Evolutionary conservation across 1,284 basidiomycete genomes (phyloP).

Genomic region (Pseudozyma sp.): DNA sequence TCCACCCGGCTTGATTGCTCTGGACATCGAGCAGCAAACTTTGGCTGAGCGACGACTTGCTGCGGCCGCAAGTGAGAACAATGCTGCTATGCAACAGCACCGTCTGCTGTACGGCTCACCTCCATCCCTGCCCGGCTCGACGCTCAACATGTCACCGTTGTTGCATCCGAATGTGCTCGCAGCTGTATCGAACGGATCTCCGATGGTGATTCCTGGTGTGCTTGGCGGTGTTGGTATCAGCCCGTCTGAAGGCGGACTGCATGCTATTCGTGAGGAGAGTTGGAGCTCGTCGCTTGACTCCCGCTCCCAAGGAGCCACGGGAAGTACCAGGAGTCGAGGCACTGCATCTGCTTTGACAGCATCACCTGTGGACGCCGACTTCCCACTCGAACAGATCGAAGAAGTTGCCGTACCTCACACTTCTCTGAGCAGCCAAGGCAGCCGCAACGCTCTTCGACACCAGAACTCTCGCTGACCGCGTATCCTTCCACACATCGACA

Average conservation of each 20-base stretch:
- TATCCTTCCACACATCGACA: neutral
- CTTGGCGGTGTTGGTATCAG: conserved; percentile 24
- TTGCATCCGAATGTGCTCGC: conserved; percentile 24
- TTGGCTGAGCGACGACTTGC: conserved; percentile 21
- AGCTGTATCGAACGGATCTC: conserved; percentile 10
- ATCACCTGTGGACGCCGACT: conserved; percentile 27
- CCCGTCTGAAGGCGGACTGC: conserved; percentile 46
- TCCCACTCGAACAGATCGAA: conserved; percentile 28
- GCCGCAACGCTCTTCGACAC: neutral
- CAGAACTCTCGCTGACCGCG: conserved; percentile 1
- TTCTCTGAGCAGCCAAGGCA: conserved; percentile 1
- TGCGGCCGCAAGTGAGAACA: conserved; percentile 15
- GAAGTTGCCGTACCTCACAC: conserved; percentile 21
- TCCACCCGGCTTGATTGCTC: conserved; percentile 55
- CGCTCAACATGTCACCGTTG: conserved; percentile 21
- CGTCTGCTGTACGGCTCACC: conserved; percentile 11
- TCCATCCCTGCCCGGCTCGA: conserved; percentile 5
- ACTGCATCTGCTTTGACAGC: conserved; percentile 16
- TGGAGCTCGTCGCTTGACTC: conserved; percentile 48
- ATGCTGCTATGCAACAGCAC: conserved; percentile 16
- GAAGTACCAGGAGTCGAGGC: conserved; percentile 28
- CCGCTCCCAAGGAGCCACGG: conserved; percentile 22
- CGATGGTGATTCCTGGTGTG: conserved; percentile 15
- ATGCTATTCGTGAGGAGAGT: conserved; percentile 56
- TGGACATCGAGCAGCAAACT: conserved; percentile 47